Evolutionary conservation across 2,329 filamentous ascomycete genomes (phyloP).

Genomic region (Ophiostoma tasmaniense): DNA sequence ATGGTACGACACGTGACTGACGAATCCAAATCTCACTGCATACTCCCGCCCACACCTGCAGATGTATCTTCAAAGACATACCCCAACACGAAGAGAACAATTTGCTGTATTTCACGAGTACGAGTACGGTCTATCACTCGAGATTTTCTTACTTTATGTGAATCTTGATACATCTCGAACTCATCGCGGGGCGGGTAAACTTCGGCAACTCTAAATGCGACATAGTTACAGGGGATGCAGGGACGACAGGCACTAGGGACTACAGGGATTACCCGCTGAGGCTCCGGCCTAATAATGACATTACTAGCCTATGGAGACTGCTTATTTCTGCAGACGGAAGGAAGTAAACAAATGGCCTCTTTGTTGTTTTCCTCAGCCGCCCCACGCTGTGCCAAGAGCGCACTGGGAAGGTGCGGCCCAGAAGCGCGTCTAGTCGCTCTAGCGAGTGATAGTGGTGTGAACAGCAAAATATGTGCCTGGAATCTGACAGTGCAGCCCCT

Average conservation of each 20-base stretch:
- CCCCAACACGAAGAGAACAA: background rate
- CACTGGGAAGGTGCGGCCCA: background rate
- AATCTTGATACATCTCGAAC: background rate
- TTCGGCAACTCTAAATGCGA: background rate
- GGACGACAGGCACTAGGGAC: background rate
- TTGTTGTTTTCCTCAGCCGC: background rate
- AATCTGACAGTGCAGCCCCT: background rate
- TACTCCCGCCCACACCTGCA: background rate
- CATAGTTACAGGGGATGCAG: background rate
- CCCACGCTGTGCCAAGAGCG: background rate
- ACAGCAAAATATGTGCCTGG: background rate
- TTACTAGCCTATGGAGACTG: background rate
- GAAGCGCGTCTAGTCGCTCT: background rate
- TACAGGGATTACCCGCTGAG: background rate
- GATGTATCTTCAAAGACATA: background rate
- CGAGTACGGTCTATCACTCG: background rate
- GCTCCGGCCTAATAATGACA: background rate
- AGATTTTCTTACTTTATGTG: background rate
- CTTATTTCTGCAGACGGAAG: background rate
- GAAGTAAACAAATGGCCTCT: background rate
- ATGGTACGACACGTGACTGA: background rate
- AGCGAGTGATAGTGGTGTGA: background rate
- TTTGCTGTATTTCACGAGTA: background rate
- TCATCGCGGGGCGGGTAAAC: background rate
- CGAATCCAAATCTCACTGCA: background rate